These are phyloP conservation scores for Filobasidium floriforme DNA, from an alignment of 768 basidiomycete genomes.

Conservation along the genomic window DNA sequence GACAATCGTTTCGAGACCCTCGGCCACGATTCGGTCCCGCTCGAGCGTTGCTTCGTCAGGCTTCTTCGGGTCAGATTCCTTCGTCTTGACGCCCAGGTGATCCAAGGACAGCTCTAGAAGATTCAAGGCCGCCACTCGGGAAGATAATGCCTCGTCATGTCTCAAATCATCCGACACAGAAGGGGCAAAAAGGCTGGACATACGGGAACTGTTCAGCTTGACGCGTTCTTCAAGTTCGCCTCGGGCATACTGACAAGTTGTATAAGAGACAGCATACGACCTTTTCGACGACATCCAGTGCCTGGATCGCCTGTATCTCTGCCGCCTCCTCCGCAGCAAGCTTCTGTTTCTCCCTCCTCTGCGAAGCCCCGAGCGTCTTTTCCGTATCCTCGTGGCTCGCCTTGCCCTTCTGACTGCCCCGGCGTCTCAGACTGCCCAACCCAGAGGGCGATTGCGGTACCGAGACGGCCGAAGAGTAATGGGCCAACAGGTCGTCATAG, in stretches of 20 bases:
- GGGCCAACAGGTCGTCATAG: constrained; percentile 56
- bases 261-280: constrained; percentile 68
- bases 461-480: constrained; percentile 36
- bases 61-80: constrained; percentile 48
- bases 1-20: constrained; percentile 57
- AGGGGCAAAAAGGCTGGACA: constrained; percentile 65
- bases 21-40: constrained; percentile 28
- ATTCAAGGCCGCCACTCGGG: constrained; percentile 81
- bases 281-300: constrained; percentile 65
- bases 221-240: neutral
- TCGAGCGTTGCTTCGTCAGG: constrained; percentile 24
- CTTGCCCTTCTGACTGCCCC: constrained; percentile 24
- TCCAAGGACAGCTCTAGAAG: constrained; percentile 79
- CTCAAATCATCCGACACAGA: constrained; percentile 66
- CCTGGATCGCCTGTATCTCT: constrained; percentile 52
- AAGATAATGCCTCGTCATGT: constrained; percentile 83
- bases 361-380: constrained; percentile 44
- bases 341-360: constrained; percentile 38
- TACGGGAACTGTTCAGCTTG: neutral
- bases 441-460: constrained; percentile 43
- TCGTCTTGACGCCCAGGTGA: constrained; percentile 80
- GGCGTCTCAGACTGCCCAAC: constrained; percentile 12
- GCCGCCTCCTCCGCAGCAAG: constrained; percentile 36
- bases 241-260: constrained; percentile 57
- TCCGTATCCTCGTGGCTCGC: constrained; percentile 24